Base-by-base conservation (phyloP, 2,329 filamentous ascomycete genomes). In the Botrytis hyacinthi region DNA sequence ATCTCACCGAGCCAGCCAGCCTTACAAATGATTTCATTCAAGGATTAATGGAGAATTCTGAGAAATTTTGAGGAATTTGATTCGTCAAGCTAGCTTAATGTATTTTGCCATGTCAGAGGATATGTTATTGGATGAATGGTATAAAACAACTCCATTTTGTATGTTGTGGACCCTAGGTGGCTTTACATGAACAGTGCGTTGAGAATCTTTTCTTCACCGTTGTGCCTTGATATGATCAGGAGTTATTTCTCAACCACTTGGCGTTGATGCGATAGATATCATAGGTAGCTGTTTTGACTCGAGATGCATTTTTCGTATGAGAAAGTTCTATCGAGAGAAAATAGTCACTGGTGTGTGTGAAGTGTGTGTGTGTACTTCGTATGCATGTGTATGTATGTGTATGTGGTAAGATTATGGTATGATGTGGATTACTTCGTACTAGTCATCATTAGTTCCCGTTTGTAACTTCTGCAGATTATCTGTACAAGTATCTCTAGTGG, bases 61-160 rank as follows among this genome's bases (percentile, higher is more conserved):
- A 16, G 26, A 14, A 35, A n/a, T n/a, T 67, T 67, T 9, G 35
- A 32, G 6, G 32, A 16, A 37, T 46, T 37, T 72, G 22, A 72
- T 72, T 72, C 37, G 70, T 68, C 59, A 29, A 20, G 48, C 60
- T 37, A 51, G 48, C 37, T 67, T 72, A 67, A 22, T 57, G n/a
- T 20, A 54, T 37, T 67, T 68, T 68, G 70, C 70, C 70, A 72
- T 72, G 70, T 72, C 70, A 72, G 70, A 72, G 70, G 26, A 37
- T 20, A 42, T 37, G 18, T 46, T 7, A 68, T 72, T 72, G 61
- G 54, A 40, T 59, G 51, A 14, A 48, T 68, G 46, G 5, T 3
- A 60, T 44, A 46, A 54, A 32, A 8, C 54, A 32, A 35, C 20
- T 29, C 46, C 65, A 26, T 63, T 42, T 67, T 40, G n/a, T 57